A percentile compares a stretch with the other conserved stretches of the same genome.
Conservation (phyloP, 495 filamentous ascomycete species). For the Chaetomium tenue region DNA sequence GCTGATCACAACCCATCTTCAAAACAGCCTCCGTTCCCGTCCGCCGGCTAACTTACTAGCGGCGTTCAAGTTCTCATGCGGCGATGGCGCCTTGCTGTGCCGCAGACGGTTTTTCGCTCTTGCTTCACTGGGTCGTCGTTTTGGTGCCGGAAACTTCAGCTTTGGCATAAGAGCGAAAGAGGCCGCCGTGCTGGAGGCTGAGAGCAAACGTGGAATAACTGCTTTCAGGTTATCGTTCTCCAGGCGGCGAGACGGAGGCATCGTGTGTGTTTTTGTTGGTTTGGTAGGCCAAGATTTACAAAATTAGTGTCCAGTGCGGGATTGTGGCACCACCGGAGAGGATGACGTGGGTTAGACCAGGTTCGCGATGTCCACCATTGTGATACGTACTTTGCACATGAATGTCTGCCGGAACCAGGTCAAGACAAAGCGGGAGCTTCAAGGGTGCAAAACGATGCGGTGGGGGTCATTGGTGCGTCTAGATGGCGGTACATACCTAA, state of each 20-base stretch:
- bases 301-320: background rate
- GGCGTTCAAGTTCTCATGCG: background rate
- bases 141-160: background rate
- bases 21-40: background rate
- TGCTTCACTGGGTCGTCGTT: constrained; percentile 14
- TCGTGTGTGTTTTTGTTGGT: background rate
- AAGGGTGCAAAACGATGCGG: background rate
- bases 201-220: background rate
- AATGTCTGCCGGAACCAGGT: background rate
- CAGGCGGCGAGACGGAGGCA: background rate
- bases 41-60: background rate
- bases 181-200: background rate
- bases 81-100: constrained; percentile 21
- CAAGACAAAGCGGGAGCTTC: background rate
- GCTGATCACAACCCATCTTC: constrained; percentile 8
- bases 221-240: background rate
- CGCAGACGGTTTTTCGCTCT: background rate
- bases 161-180: background rate
- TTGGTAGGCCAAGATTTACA: background rate
- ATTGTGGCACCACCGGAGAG: background rate
- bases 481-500: background rate
- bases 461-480: background rate
- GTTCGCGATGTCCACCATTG: background rate
- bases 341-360: constrained; percentile 12
- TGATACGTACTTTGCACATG: background rate